phyloP scores from a whole-genome alignment of 2,329 filamentous ascomycete genomes.

The Beauveria brongniartii region DNA sequence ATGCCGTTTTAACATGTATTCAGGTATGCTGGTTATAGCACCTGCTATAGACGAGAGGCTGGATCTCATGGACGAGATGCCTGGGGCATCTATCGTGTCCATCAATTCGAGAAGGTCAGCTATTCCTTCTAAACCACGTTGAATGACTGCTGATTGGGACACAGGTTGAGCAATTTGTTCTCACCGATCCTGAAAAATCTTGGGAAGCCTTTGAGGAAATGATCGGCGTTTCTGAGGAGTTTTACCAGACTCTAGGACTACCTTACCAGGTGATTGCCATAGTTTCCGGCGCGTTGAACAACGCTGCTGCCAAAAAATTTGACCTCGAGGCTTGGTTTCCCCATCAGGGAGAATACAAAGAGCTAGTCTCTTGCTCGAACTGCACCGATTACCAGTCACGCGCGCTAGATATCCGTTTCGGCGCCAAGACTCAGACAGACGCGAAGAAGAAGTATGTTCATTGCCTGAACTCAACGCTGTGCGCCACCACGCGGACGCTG shows the following conservation, averaged over 20 bases:
- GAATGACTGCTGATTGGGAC: not conserved
- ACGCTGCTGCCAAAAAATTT: conserved; percentile 70
- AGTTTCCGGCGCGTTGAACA: conserved; percentile 92
- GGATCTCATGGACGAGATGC: conserved; percentile 80
- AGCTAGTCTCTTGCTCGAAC: conserved; percentile 94
- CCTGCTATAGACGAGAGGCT: conserved; percentile 93
- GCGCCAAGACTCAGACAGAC: conserved; percentile 77
- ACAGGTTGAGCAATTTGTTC: conserved; percentile 65
- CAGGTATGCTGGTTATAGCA: conserved; percentile 88
- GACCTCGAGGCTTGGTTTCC: conserved; percentile 97
- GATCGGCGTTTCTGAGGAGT: conserved; percentile 85
- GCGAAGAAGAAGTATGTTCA: conserved; percentile 88
- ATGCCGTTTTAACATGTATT: conserved; percentile 18
- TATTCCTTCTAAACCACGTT: not conserved
- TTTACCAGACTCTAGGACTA: conserved; percentile 82
- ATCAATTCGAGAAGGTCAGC: conserved; percentile 86
- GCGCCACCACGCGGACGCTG: conserved; percentile 82
- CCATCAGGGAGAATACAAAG: conserved; percentile 96
- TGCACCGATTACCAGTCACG: conserved; percentile 97
- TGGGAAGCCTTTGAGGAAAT: conserved; percentile 93
- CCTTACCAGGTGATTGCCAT: conserved; percentile 91
- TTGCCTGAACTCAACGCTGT: conserved; percentile 81
- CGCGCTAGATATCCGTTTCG: conserved; percentile 86
- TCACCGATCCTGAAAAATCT: conserved; percentile 79
- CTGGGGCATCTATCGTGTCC: conserved; percentile 96